Evolutionary conservation across 768 basidiomycete genomes (phyloP), one percentile per base, ranked within the genome.

Genomic region (Ephemerocybe angulata): DNA sequence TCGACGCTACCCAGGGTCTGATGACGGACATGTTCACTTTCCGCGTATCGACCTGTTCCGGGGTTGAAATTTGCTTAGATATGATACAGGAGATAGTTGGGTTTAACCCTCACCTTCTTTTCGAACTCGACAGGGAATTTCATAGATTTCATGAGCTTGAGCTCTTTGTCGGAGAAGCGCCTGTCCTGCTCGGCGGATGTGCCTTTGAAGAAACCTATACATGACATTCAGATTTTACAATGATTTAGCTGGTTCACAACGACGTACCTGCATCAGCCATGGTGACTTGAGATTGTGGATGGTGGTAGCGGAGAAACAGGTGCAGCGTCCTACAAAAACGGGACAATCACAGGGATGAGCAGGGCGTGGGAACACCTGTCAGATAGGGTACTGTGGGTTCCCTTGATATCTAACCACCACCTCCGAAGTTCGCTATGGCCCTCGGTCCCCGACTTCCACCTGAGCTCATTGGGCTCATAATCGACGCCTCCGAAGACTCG

Each of bases 301-400:
- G 40, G 19, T 8, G 40, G 7, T 6, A 19, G 6, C 19, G 40
- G 57, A 35, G 33, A 35, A 17, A 35, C n/a, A n/a, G n/a, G n/a
- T n/a, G n/a, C 33, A 35, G 8, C 33, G 33, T 35, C 33, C n/a
- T n/a, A n/a, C n/a, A n/a, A n/a, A 35, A 8, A 17, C 33, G 95
- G 94, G 25, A 98, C 87, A 67, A 98, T 97, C n/a, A n/a, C n/a
- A n/a, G 42, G 96, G 81, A 54, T 95, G 89, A 49, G 97, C 95
- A 37, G 91, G 82, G 22, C 93, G 96, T n/a, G 95, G 96, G 71
- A 98, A 98, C 37, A n/a, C n/a, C n/a, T n/a, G n/a, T n/a, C n/a
- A n/a, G n/a, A n/a, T n/a, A n/a, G n/a, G n/a, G n/a, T n/a, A n/a
- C n/a, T n/a, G n/a, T n/a, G n/a, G n/a, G n/a, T n/a, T n/a, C n/a